phyloP scores from a whole-genome alignment of 1,139 yeast species.

The Scheffersomyces lignicola region DNA sequence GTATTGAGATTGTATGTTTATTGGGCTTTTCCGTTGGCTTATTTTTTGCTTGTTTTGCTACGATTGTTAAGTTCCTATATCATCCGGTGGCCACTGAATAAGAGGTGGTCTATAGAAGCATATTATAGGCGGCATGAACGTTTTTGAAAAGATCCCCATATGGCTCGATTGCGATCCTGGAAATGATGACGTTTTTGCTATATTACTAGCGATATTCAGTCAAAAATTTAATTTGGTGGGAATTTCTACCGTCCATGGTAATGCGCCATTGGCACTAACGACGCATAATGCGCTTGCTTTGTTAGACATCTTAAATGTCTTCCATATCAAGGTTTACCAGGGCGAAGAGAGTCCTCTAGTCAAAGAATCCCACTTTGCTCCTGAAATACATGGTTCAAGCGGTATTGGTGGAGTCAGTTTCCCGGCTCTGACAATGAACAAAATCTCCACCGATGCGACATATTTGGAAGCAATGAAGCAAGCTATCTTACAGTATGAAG shows the following conservation, averaged over 20 bases:
- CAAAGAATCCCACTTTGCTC: conserved; percentile 52
- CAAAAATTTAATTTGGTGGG: conserved; percentile 66
- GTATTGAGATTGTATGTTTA: too few species aligned
- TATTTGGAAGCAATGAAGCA: conserved; percentile 60
- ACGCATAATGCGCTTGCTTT: conserved; percentile 70
- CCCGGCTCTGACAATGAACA: conserved; percentile 47
- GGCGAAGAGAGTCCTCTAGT: conserved; percentile 64
- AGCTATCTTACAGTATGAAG: conserved; percentile 43
- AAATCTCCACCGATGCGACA: conserved; percentile 31
- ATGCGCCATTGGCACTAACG: conserved; percentile 66
- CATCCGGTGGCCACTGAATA: too few species aligned
- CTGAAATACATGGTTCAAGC: conserved; percentile 67
- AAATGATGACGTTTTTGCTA: conserved; percentile 84
- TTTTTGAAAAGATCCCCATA: conserved; percentile 60
- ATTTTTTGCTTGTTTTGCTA: too few species aligned
- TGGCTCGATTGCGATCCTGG: conserved; percentile 98
- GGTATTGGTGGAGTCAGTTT: conserved; percentile 75
- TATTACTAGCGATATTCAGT: conserved; percentile 59
- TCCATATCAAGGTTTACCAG: conserved; percentile 53
- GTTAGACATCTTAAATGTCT: conserved; percentile 54
- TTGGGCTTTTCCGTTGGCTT: too few species aligned
- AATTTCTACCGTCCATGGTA: conserved; percentile 81
- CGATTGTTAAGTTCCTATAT: too few species aligned
- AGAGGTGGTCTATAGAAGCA: too few species aligned
- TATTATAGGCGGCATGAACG: too few species aligned